These are phyloP conservation scores for Trichophyton simii DNA, from an alignment of 2,329 filamentous ascomycete species.

Conservation along the genomic window DNA sequence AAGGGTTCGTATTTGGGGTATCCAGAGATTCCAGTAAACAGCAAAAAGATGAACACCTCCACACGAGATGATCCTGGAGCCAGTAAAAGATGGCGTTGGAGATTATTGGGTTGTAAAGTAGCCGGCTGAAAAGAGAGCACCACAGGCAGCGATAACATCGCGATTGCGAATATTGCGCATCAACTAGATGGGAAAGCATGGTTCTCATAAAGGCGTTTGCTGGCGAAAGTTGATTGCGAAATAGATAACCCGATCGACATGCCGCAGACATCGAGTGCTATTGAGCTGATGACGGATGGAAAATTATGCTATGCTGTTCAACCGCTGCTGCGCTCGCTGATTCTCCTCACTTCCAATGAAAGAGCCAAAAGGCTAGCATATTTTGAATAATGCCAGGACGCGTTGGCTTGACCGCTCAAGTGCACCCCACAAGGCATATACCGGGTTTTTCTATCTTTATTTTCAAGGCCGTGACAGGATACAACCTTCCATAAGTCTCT, in stretches of 20 bases:
- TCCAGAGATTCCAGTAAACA: neutral
- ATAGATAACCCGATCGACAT: neutral
- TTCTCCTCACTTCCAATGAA: constrained; percentile 18
- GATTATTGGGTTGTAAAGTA: no score
- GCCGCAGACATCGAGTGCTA: neutral
- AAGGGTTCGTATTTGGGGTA: neutral
- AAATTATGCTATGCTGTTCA: constrained; percentile 26
- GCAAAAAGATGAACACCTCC: neutral
- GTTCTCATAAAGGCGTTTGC: neutral
- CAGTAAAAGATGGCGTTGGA: no score
- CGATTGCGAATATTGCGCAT: neutral
- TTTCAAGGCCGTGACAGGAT: constrained; percentile 36
- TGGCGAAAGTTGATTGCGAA: neutral
- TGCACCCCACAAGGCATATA: constrained; percentile 1
- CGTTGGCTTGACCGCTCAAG: neutral
- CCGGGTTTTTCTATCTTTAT: neutral
- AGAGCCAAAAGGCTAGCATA: neutral
- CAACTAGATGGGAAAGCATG: neutral
- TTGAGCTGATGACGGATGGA: constrained; percentile 4
- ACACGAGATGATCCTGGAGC: no score
- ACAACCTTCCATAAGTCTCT: constrained; percentile 41
- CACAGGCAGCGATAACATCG: no score
- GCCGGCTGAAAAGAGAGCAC: no score
- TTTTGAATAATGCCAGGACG: neutral
- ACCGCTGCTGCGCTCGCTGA: constrained; percentile 45